These are phyloP conservation scores for Blastobotrys parvus DNA, from an alignment of 805 yeast species.

Conservation along the genomic window DNA sequence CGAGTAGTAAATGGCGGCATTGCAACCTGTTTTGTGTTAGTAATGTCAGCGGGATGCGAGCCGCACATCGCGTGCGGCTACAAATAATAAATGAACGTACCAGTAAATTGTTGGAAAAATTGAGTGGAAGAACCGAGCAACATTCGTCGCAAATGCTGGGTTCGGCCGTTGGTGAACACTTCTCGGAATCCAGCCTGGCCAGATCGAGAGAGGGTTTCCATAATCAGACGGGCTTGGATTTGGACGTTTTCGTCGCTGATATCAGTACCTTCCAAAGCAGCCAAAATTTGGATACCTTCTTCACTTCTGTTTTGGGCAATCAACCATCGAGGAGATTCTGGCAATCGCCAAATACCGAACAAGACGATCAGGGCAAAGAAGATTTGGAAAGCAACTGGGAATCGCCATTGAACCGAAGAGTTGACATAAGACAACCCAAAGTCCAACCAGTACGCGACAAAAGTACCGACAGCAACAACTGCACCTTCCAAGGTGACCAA, in stretches of 20 bases:
- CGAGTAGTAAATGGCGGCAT: slow-evolving; percentile 20
- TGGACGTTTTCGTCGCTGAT: slow-evolving; percentile 8
- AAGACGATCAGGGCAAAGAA: slow-evolving; percentile 51
- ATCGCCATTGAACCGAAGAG: slow-evolving; percentile 53
- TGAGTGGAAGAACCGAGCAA: slow-evolving; percentile 56
- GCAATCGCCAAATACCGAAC: slow-evolving; percentile 42
- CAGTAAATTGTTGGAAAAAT: slow-evolving; percentile 27
- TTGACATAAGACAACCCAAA: slow-evolving; percentile 58
- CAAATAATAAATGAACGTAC: too few relatives aligned
- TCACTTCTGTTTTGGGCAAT: slow-evolving; percentile 55
- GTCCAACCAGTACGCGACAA: slow-evolving; percentile 48
- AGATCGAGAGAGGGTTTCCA: slow-evolving; percentile 14
- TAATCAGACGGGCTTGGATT: slow-evolving; percentile 13
- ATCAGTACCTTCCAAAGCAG: slow-evolving; percentile 31
- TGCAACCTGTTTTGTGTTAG: too few relatives aligned
- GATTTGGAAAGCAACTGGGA: slow-evolving; percentile 68
- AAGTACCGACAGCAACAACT: slow-evolving; percentile 65
- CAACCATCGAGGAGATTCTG: slow-evolving; percentile 83
- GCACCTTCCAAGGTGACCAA: slow-evolving; percentile 66
- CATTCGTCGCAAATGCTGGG: slow-evolving; percentile 55
- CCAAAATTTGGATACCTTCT: slow-evolving; percentile 40
- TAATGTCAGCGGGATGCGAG: too few relatives aligned
- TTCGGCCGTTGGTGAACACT: slow-evolving; percentile 38
- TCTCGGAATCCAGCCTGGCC: slow-evolving; percentile 15
- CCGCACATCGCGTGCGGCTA: too few relatives aligned